These are phyloP conservation scores for Penicillium sp. DNA, from an alignment of 2,329 filamentous ascomycete genomes.

Conservation along the genomic window DNA sequence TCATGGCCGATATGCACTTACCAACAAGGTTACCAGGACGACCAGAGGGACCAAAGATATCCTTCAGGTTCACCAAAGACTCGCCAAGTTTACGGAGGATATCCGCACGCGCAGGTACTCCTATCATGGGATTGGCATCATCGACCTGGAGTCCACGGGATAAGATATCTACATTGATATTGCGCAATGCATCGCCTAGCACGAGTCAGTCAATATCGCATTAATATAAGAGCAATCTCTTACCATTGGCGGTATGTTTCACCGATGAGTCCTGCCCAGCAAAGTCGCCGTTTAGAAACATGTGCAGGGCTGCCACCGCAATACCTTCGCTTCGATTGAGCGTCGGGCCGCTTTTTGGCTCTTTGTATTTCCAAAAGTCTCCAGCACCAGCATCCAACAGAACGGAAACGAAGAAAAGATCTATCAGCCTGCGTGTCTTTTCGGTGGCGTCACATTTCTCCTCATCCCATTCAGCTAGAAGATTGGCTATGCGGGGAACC, in stretches of 20 bases:
- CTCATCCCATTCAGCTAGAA: constrained; percentile 48
- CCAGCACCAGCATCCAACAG: constrained; percentile 57
- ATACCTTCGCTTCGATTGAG: constrained; percentile 52
- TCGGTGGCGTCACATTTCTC: constrained; percentile 46
- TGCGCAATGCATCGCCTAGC: constrained; percentile 34
- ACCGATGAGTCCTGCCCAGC: constrained; percentile 17
- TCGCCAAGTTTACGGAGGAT: constrained; percentile 45
- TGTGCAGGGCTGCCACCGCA: constrained; percentile 51
- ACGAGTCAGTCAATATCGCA: background rate
- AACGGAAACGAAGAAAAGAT: constrained; percentile 62
- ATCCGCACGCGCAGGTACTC: constrained; percentile 43
- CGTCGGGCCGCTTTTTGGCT: constrained; percentile 30
- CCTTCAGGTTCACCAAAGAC: constrained; percentile 39
- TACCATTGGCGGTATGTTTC: constrained; percentile 37
- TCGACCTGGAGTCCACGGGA: constrained; percentile 46
- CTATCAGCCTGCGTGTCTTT: constrained; percentile 54
- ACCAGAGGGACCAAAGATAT: constrained; percentile 44
- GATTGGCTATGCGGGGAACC: constrained; percentile 47
- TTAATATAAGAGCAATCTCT: background rate
- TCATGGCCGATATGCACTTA: constrained; percentile 23
- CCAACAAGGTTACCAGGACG: constrained; percentile 52
- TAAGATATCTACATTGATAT: constrained; percentile 36
- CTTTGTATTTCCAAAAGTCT: constrained; percentile 49
- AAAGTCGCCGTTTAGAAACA: constrained; percentile 49
- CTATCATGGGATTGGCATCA: constrained; percentile 46